These are phyloP conservation scores for Aureobasidium sp. DNA, from an alignment of 2,329 filamentous ascomycete species.

Conservation along the genomic window DNA sequence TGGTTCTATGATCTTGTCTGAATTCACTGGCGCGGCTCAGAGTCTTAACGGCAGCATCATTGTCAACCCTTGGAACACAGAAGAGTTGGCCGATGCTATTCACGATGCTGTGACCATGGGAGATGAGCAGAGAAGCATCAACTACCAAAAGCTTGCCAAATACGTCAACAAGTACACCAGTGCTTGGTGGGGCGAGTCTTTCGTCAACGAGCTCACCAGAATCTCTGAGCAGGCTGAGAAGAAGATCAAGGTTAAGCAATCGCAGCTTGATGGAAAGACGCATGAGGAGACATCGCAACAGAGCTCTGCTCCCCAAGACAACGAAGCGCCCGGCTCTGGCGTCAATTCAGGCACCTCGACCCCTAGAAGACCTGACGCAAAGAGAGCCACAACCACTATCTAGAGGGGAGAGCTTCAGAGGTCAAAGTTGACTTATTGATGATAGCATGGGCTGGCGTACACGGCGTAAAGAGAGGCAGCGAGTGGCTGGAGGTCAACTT, in stretches of 20 bases:
- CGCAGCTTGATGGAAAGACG: conserved; percentile 13
- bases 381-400: neutral
- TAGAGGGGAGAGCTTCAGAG: neutral
- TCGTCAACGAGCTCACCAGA: conserved; percentile 71
- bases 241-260: conserved; percentile 38
- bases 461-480: neutral
- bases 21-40: conserved; percentile 93
- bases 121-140: conserved; percentile 74
- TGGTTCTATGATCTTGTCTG: conserved; percentile 88
- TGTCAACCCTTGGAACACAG: conserved; percentile 98
- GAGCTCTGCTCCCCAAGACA: neutral
- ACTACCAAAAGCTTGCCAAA: conserved; percentile 86
- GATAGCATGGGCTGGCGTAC: conserved; percentile 6
- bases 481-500: neutral
- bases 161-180: conserved; percentile 98
- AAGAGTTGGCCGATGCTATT: conserved; percentile 86
- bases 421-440: neutral
- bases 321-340: neutral
- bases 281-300: neutral
- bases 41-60: conserved; percentile 88
- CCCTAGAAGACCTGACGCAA: neutral
- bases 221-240: conserved; percentile 49
- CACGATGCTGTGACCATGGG: conserved; percentile 97
- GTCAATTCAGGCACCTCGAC: neutral
- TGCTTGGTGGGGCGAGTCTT: conserved; percentile 92